phyloP scores from a whole-genome alignment of 352 stramenopile species.

The Globisporangium irregulare region DNA sequence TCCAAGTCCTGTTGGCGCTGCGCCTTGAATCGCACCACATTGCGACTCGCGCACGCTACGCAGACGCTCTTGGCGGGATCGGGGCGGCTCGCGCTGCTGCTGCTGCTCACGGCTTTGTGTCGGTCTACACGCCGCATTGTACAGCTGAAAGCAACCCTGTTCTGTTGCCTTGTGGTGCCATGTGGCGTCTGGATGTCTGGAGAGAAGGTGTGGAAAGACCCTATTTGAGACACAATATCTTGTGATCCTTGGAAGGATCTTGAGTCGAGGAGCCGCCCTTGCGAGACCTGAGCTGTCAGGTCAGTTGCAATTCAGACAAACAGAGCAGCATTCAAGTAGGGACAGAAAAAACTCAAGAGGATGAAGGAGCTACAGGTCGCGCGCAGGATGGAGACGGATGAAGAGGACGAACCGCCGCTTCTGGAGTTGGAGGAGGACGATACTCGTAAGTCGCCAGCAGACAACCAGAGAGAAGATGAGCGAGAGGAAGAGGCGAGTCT shows the following conservation, averaged over 20 bases:
- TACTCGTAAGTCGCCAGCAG: background rate
- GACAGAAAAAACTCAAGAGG: background rate
- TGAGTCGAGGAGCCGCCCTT: background rate
- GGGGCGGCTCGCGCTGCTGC: background rate
- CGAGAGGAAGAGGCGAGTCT: constrained; percentile 25
- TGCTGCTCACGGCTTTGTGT: constrained; percentile 4
- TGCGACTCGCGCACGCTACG: constrained; percentile 47
- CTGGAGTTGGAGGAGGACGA: constrained; percentile 30
- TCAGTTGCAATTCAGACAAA: constrained; percentile 12
- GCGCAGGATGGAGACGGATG: constrained; percentile 16
- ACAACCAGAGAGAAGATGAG: constrained; percentile 27
- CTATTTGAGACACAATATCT: background rate
- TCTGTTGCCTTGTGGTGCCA: no score
- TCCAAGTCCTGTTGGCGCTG: background rate
- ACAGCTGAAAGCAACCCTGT: no score
- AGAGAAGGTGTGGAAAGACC: no score
- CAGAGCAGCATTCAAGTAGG: no score
- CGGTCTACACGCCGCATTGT: constrained; percentile 8
- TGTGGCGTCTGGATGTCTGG: no score
- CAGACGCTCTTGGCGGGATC: constrained; percentile 38
- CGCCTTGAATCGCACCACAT: constrained; percentile 19
- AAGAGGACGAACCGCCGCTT: constrained; percentile 51
- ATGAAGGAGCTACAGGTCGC: constrained; percentile 14
- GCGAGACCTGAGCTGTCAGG: background rate
- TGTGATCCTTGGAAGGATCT: background rate